A percentile compares a stretch with the other conserved stretches of the same genome.
These are phyloP conservation scores for Ceratocystis ficicola DNA, from an alignment of 2,329 filamentous ascomycete species.

Conservation along the genomic window DNA sequence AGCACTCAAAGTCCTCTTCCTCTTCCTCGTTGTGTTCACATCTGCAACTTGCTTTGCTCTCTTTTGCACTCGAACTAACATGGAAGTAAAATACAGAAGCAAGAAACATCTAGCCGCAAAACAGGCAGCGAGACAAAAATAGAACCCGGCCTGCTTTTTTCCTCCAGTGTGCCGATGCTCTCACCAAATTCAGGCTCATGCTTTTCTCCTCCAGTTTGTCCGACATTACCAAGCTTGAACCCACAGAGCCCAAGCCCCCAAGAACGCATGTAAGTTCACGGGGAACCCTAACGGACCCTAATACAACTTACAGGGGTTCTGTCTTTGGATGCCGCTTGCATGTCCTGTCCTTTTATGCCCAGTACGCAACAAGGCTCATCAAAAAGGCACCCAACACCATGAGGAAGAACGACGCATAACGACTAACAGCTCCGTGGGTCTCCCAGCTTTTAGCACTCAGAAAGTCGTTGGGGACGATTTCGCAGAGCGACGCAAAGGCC, in stretches of 20 bases:
- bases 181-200: not conserved
- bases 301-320: not conserved
- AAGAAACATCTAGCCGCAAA: no score
- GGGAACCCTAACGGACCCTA: not conserved
- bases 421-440: constrained; percentile 40
- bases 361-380: constrained; percentile 53
- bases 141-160: not conserved
- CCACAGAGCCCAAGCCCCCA: not conserved
- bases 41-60: not conserved
- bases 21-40: no score
- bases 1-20: not conserved
- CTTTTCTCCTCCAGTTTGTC: not conserved
- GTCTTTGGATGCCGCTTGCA: not conserved
- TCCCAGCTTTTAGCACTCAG: constrained; percentile 53
- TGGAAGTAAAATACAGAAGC: no score
- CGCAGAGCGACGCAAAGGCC: constrained; percentile 58
- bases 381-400: constrained; percentile 48
- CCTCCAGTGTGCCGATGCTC: not conserved
- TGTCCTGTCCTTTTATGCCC: constrained; percentile 39
- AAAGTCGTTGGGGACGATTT: constrained; percentile 61
- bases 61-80: not conserved
- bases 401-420: constrained; percentile 43
- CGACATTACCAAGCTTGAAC: not conserved
- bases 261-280: not conserved
- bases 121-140: not conserved